A percentile compares a stretch with the other conserved stretches of the same genome.
Evolutionary conservation across 495 filamentous ascomycete genomes (phyloP).

Genomic region (Astrothelium subdiscretum): DNA sequence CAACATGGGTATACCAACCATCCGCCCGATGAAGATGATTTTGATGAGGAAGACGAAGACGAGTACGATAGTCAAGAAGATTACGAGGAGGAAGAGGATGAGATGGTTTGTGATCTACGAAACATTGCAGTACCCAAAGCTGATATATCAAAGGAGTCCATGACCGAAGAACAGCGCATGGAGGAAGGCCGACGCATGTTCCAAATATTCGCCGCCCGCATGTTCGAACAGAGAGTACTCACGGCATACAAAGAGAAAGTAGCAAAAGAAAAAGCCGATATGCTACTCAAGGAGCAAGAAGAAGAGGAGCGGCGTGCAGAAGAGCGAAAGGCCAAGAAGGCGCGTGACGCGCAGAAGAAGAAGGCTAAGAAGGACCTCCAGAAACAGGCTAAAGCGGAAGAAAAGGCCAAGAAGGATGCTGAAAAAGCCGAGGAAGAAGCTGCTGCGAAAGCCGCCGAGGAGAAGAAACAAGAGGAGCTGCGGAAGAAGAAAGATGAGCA

Average conservation of each 20-base stretch:
- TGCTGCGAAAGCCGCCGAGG: conserved; percentile 60
- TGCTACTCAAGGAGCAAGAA: conserved; percentile 81
- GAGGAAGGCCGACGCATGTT: conserved; percentile 98
- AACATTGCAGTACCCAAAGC: not conserved
- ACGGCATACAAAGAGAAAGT: conserved; percentile 97
- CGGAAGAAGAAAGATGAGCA: conserved; percentile 74
- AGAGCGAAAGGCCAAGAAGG: conserved; percentile 82
- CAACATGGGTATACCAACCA: conserved; percentile 39
- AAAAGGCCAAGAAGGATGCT: conserved; percentile 73
- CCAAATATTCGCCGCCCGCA: conserved; percentile 96
- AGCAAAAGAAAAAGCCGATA: conserved; percentile 77
- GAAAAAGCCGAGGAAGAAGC: conserved; percentile 89
- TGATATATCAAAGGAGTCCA: conserved; percentile 57
- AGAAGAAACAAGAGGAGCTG: conserved; percentile 70
- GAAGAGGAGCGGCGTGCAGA: conserved; percentile 65
- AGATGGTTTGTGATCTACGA: conserved; percentile 49
- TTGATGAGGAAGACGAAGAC: conserved; percentile 73
- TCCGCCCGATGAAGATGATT: conserved; percentile 62
- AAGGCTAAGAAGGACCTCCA: conserved; percentile 82
- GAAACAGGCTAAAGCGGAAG: conserved; percentile 78
- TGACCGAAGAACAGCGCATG: conserved; percentile 98
- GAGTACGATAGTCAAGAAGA: conserved; percentile 83
- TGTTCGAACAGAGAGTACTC: conserved; percentile 97
- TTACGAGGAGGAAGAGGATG: conserved; percentile 80
- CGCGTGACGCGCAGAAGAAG: conserved; percentile 81